A percentile compares a stretch with the other conserved stretches of the same genome.
Evolutionary conservation across 2,329 filamentous ascomycete species (phyloP).

Genomic region (Botryotinia globosa): DNA sequence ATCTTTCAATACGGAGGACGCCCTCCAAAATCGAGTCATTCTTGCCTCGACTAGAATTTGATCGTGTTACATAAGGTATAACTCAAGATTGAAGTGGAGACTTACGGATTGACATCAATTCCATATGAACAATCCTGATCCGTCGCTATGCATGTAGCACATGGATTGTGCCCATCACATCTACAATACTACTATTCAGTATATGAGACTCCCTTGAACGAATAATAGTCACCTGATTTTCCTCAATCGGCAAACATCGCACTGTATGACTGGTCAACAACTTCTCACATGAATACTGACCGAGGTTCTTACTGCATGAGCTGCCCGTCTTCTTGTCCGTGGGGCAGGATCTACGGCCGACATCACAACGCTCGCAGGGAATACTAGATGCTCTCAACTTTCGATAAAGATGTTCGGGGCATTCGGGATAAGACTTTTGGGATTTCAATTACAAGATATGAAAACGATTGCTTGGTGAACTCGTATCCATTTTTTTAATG

Average conservation of each 20-base stretch:
- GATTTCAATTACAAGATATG: not conserved
- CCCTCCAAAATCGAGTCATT: constrained; percentile 51
- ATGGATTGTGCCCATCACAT: constrained; percentile 49
- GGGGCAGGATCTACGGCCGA: constrained; percentile 13
- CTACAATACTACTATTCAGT: constrained; percentile 33
- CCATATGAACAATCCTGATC: constrained; percentile 37
- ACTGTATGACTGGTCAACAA: constrained; percentile 38
- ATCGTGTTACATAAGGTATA: not conserved
- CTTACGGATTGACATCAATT: constrained; percentile 36
- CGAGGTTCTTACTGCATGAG: constrained; percentile 32
- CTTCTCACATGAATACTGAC: not conserved
- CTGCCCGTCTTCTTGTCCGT: constrained; percentile 27
- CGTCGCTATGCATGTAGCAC: constrained; percentile 33
- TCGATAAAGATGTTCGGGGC: not conserved
- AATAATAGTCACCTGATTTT: constrained; percentile 45
- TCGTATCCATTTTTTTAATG: not conserved
- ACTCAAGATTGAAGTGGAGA: not conserved
- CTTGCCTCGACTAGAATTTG: constrained; percentile 44
- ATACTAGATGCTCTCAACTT: not conserved
- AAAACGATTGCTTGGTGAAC: not conserved
- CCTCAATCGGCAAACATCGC: constrained; percentile 47
- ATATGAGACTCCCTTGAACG: constrained; percentile 6
- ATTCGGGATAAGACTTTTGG: not conserved
- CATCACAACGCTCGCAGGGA: constrained; percentile 2
- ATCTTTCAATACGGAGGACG: constrained; percentile 47